Evolutionary conservation across 2,329 filamentous ascomycete species (phyloP), one percentile per base, ranked within the genome.

Genomic region (Xylaria sp.): DNA sequence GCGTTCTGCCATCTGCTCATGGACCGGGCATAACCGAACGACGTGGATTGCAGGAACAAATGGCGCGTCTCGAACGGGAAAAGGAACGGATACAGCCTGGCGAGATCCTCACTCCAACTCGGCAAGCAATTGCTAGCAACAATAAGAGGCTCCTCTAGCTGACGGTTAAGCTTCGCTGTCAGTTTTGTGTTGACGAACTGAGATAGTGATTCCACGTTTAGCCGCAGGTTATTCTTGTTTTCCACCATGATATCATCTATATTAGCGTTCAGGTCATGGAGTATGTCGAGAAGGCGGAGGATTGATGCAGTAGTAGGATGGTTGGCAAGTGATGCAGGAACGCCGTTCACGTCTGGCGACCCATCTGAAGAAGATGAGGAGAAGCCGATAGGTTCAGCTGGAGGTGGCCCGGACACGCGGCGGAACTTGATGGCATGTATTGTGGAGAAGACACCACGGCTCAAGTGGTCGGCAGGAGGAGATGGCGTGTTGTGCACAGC

Each of bases 141-240:
- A 67, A 99, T 96, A 65, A 99, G 80, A 9, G 95, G 95, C 77
- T 99, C 96, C 73, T 99, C 95, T 11, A 99, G 81, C 75, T 99
- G 96, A 27, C 95, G 89, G 73, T 99, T 99, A 58, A 99, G 85
- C 79, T 99, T 99, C 1, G 95, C 96, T 0, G 95, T 99, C 37
- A 99, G 85, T 76, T 99, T 99, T 0, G 95, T 97, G 73, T 99
- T 99, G 77, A 99, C 95, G 70, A 99, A 99, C 69, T 98, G 93
- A 2, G 93, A 90, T 47, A 96, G 77, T 0, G 94, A 91, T 76
- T 98, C 94, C 1, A 89, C 84, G 51, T 91, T 91, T 27, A 96
- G 80, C 64, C 87, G 88, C 60, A 90, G 78, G 2, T 85, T 79
- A 54, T 88, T 87, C 71, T 90, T 90, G 70, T 90, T 90, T 64